Conservation (phyloP, 805 yeast species). For the Ogataea angusta region DNA sequence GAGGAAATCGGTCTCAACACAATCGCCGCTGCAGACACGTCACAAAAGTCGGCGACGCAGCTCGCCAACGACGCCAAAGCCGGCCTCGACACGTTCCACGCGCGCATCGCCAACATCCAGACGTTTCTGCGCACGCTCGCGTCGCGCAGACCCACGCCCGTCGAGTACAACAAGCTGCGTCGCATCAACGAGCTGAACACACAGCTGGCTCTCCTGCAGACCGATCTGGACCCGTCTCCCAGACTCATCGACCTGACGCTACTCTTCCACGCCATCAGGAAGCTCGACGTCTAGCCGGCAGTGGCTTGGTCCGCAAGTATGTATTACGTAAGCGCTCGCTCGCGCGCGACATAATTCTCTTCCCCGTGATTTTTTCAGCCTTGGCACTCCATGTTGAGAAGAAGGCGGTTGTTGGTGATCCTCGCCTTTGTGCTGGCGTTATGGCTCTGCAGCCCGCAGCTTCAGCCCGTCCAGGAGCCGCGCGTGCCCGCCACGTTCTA, state of each 20-base stretch:
- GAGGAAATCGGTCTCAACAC: constrained; percentile 19
- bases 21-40: constrained; percentile 4
- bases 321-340: not conserved
- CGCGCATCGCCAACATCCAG: not conserved
- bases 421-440: not conserved
- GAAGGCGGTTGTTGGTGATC: not conserved
- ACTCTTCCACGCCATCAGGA: constrained; percentile 10
- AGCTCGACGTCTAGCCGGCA: constrained; percentile 6
- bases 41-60: constrained; percentile 3
- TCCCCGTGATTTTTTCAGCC: not conserved
- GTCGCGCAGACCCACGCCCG: not conserved
- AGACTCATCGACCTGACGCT: constrained; percentile 13
- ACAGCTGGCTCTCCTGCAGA: not conserved
- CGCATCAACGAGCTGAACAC: constrained; percentile 4
- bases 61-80: not conserved
- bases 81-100: not conserved
- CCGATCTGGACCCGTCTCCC: not conserved
- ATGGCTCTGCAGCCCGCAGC: not conserved
- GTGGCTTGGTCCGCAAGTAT: not conserved
- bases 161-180: constrained; percentile 1
- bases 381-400: constrained; percentile 1
- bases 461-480: not conserved
- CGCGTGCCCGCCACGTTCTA: constrained; percentile 22
- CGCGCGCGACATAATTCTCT: not conserved
- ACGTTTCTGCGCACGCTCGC: not conserved